Evolutionary conservation across 2,329 filamentous ascomycete species (phyloP).

Genomic region (Epichloe sylvatica): DNA sequence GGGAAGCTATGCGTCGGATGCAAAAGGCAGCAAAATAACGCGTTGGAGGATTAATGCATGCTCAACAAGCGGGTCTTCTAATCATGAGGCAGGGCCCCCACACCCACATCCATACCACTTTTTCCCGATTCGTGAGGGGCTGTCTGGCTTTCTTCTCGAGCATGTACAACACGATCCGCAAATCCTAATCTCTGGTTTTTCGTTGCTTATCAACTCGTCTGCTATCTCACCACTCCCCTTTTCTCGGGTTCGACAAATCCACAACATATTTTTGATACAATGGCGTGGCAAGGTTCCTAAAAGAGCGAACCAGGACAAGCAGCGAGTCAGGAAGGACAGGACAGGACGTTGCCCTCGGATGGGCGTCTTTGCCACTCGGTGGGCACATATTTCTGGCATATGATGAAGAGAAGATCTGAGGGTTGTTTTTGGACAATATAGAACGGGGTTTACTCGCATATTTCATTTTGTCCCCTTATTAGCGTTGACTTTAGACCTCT

Average conservation of each 20-base stretch:
- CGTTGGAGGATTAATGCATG: background rate
- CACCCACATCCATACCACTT: background rate
- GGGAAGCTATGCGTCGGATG: constrained; percentile 68
- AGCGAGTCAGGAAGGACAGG: background rate
- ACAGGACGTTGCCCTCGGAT: background rate
- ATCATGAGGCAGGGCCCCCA: background rate
- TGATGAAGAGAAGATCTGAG: background rate
- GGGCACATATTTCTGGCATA: background rate
- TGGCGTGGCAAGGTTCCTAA: background rate
- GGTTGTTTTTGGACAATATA: background rate
- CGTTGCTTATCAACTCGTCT: background rate
- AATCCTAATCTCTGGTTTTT: background rate
- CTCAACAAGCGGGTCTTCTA: background rate
- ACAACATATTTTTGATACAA: constrained; percentile 3
- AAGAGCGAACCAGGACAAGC: background rate
- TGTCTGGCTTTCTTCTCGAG: background rate
- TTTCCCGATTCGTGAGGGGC: background rate
- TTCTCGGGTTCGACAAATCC: background rate
- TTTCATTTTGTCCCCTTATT: background rate
- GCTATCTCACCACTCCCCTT: background rate
- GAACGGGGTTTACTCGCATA: background rate
- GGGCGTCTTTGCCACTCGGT: background rate
- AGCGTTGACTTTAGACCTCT: background rate
- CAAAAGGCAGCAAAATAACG: constrained; percentile 29
- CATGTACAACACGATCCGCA: background rate